These are phyloP conservation scores for Acanthamoeba divionensis DNA, from an alignment of 208 protist species.

Conservation along the genomic window DNA sequence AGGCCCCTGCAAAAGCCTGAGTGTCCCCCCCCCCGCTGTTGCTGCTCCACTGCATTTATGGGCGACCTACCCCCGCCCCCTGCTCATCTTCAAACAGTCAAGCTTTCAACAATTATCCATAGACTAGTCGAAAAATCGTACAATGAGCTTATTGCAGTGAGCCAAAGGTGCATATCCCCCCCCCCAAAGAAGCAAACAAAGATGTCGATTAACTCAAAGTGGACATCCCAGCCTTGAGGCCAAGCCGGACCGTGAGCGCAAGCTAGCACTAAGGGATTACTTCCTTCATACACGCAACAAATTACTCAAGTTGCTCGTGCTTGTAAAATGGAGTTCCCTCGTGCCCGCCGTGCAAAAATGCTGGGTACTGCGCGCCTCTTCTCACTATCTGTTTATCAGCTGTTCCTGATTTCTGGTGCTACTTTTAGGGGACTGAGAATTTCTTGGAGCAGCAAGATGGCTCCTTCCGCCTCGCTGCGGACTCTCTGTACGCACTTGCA, in stretches of 20 bases:
- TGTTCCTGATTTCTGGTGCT: neutral
- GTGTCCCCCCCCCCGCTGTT: neutral
- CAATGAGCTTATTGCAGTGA: slow-evolving; percentile 50
- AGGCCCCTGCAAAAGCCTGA: neutral
- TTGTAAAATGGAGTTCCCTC: slow-evolving; percentile 62
- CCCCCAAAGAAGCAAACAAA: neutral
- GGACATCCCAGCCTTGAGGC: slow-evolving; percentile 16
- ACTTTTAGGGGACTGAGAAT: slow-evolving; percentile 37
- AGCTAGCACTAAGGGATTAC: slow-evolving; percentile 53
- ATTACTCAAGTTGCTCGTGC: slow-evolving; percentile 53
- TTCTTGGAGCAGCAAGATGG: slow-evolving; percentile 55
- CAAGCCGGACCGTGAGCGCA: slow-evolving; percentile 49
- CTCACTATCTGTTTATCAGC: neutral
- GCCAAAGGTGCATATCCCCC: neutral
- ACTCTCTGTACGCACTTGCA: slow-evolving; percentile 29
- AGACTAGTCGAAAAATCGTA: slow-evolving; percentile 61
- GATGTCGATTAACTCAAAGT: no score
- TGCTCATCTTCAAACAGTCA: slow-evolving; percentile 13
- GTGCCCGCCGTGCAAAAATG: slow-evolving; percentile 46
- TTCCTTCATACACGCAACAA: slow-evolving; percentile 51
- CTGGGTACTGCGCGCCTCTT: slow-evolving; percentile 50
- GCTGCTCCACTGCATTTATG: neutral
- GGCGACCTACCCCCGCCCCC: slow-evolving; percentile 5
- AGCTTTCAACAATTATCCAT: slow-evolving; percentile 64
- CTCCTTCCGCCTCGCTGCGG: slow-evolving; percentile 57